These are phyloP conservation scores for Plasmodium adleri DNA, from an alignment of 169 alveolate species.

Conservation along the genomic window DNA sequence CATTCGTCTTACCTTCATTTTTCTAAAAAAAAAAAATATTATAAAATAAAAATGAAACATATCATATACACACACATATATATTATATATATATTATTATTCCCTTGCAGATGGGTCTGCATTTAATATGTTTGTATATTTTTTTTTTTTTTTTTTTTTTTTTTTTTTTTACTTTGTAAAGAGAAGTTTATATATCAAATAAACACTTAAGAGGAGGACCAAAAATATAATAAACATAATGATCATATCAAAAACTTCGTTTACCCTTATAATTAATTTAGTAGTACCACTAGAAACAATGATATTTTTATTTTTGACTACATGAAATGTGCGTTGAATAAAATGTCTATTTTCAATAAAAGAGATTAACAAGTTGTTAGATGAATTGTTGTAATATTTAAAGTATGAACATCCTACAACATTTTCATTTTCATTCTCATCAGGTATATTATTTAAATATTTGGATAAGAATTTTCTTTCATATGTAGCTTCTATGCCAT, in stretches of 20 bases:
- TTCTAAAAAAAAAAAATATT: slow-evolving; percentile 13
- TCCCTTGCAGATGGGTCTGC: too few species aligned
- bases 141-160: neutral
- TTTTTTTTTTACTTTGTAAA: slow-evolving; percentile 7
- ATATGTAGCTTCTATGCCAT: slow-evolving; percentile 7
- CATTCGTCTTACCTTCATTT: slow-evolving; percentile 26
- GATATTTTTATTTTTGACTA: slow-evolving; percentile 15
- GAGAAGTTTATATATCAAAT: neutral
- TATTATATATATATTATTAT: too few species aligned
- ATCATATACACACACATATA: too few species aligned
- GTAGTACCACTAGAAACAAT: slow-evolving; percentile 31
- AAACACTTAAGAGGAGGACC: slow-evolving; percentile 10
- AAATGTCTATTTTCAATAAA: slow-evolving; percentile 49
- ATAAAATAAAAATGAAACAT: neutral
- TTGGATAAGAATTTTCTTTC: slow-evolving; percentile 23
- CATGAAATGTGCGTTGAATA: slow-evolving; percentile 43
- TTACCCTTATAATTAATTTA: slow-evolving; percentile 23
- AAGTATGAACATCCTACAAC: slow-evolving; percentile 50
- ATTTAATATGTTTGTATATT: too few species aligned
- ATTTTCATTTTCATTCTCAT: neutral
- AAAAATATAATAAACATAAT: slow-evolving; percentile 14
- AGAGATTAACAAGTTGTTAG: slow-evolving; percentile 6
- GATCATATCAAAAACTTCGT: slow-evolving; percentile 19
- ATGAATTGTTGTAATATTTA: slow-evolving; percentile 18
- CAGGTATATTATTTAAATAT: slow-evolving; percentile 10